Conservation (phyloP, 208 protist species). For the Porcisia hertigi region DNA sequence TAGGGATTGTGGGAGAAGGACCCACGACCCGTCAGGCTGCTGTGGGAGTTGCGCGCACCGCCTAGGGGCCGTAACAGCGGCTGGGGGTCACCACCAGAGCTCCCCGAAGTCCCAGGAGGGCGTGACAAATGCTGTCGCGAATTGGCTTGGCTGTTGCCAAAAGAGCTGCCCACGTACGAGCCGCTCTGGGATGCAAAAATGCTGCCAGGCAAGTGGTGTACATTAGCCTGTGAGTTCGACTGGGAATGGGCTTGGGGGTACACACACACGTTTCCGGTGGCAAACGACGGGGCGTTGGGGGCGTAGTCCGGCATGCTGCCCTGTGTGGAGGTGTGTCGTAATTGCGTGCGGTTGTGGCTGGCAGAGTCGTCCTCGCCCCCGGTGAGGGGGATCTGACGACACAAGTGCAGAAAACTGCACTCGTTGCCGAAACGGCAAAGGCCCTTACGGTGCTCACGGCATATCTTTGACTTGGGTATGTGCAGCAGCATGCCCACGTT, state of each 20-base stretch:
- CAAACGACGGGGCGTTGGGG: slow-evolving; percentile 13
- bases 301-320: slow-evolving; percentile 28
- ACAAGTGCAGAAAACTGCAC: slow-evolving; percentile 87
- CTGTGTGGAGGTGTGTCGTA: background rate
- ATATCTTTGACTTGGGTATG: slow-evolving; percentile 58
- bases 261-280: slow-evolving; percentile 14
- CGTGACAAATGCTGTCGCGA: background rate
- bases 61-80: slow-evolving; percentile 31
- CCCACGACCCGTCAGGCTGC: slow-evolving; percentile 19
- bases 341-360: slow-evolving; percentile 21
- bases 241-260: slow-evolving; percentile 7
- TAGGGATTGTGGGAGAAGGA: slow-evolving; percentile 79
- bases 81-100: slow-evolving; percentile 11
- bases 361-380: slow-evolving; percentile 30
- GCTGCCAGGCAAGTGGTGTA: slow-evolving; percentile 11
- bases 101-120: background rate
- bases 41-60: slow-evolving; percentile 6
- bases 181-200: slow-evolving; percentile 15
- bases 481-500: slow-evolving; percentile 49
- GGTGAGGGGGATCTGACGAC: slow-evolving; percentile 51
- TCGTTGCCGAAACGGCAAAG: slow-evolving; percentile 88
- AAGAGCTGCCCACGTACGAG: slow-evolving; percentile 19
- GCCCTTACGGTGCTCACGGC: slow-evolving; percentile 74
- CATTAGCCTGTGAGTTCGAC: slow-evolving; percentile 15
- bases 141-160: slow-evolving; percentile 2